These are phyloP conservation scores for Phoma herbarum DNA, from an alignment of 2,329 filamentous ascomycete genomes.

Conservation along the genomic window DNA sequence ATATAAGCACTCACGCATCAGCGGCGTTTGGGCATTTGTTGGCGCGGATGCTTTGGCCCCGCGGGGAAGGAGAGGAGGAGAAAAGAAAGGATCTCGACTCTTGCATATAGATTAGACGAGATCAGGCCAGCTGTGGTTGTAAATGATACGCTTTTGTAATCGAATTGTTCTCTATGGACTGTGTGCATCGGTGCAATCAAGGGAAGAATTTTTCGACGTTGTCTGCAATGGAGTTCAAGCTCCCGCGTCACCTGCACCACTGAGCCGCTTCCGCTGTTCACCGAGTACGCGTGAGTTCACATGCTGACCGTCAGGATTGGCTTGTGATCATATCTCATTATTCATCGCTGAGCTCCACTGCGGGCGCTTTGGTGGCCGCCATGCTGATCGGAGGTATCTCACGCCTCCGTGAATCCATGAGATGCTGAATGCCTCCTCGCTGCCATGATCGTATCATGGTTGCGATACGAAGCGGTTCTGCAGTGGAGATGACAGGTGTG, in stretches of 20 bases:
- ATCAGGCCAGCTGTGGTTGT: no score
- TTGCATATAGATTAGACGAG: not conserved
- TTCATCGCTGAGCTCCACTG: not conserved
- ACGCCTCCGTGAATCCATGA: not conserved
- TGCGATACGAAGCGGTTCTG: not conserved
- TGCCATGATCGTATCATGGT: not conserved
- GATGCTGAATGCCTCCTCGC: not conserved
- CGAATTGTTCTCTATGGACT: no score
- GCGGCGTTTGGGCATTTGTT: conserved; percentile 10
- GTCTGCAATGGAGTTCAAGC: no score
- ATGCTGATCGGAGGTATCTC: not conserved
- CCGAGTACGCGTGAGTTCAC: not conserved
- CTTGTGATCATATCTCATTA: not conserved
- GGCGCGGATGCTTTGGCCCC: not conserved
- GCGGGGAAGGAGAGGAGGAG: not conserved
- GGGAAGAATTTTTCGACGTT: no score
- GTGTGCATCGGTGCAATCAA: no score
- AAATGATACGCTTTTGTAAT: no score
- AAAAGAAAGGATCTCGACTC: not conserved
- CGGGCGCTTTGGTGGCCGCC: no score
- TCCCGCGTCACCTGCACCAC: not conserved
- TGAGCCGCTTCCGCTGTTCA: not conserved
- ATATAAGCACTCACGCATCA: conserved; percentile 7
- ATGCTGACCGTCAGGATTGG: not conserved
- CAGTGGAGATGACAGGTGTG: not conserved